These are phyloP conservation scores for Chamaecyparis obtusa DNA, from an alignment of 75 land plant genomes.

Conservation along the genomic window DNA sequence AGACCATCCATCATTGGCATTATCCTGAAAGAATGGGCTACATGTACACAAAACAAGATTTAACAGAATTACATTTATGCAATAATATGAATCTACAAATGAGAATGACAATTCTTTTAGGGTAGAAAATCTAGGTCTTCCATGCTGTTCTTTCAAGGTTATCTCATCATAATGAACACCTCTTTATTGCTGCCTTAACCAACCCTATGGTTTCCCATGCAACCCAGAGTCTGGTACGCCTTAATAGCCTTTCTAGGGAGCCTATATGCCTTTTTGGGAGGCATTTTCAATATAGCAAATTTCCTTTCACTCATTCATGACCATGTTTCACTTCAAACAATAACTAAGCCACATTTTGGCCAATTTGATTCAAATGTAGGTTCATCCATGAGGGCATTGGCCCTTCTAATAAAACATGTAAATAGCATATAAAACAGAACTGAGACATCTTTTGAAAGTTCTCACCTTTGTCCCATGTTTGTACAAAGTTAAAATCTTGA, in stretches of 20 bases:
- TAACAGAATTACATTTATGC: background rate
- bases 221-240: background rate
- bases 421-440: background rate
- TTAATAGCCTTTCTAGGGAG: background rate
- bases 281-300: background rate
- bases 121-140: background rate
- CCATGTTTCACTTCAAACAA: background rate
- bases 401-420: background rate
- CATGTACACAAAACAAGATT: background rate
- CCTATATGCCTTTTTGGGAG: background rate
- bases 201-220: background rate
- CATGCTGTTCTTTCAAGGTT: background rate
- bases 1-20: too few relatives aligned
- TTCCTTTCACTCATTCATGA: background rate
- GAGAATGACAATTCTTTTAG: background rate
- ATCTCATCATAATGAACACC: background rate
- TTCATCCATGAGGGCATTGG: background rate
- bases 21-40: background rate
- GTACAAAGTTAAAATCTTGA: slow-evolving; percentile 58
- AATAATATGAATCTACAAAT: background rate
- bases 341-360: background rate
- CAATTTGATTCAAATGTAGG: background rate
- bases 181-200: background rate
- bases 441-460: background rate
- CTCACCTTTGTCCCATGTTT: slow-evolving; percentile 88